A percentile compares a stretch with the other conserved stretches of the same genome.
Evolutionary conservation across 305 asterid genomes (phyloP).

Genomic region (Fraxinus xanthoxyloides): DNA sequence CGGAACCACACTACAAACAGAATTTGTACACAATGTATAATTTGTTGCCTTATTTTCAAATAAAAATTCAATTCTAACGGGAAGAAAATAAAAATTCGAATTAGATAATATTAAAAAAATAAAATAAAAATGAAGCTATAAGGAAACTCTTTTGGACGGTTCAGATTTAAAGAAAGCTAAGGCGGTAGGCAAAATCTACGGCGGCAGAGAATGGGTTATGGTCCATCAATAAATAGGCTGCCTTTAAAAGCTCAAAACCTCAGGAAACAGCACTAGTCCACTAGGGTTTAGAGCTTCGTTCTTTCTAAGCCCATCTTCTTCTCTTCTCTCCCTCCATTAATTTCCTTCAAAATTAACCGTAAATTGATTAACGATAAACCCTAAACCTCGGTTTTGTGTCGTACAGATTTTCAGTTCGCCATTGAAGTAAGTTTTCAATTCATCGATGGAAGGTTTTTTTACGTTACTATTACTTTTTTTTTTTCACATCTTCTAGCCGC

Average conservation of each 20-base stretch:
- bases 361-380: slow-evolving; percentile 29
- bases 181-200: background rate
- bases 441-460: background rate
- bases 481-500: background rate
- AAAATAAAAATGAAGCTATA: background rate
- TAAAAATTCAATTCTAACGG: background rate
- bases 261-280: slow-evolving; percentile 21
- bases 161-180: background rate
- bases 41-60: no score
- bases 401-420: slow-evolving; percentile 16
- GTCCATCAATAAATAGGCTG: slow-evolving; percentile 31
- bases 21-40: background rate
- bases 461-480: background rate
- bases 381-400: slow-evolving; percentile 25
- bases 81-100: background rate
- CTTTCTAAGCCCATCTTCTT: slow-evolving; percentile 32
- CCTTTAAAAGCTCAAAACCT: slow-evolving; percentile 11
- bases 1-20: background rate
- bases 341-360: slow-evolving; percentile 4
- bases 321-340: slow-evolving; percentile 5
- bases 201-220: background rate
- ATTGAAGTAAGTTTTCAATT: slow-evolving; percentile 23
- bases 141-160: background rate
- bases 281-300: slow-evolving; percentile 28
- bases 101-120: background rate